Evolutionary conservation across 2,329 filamentous ascomycete species (phyloP).

Genomic region (Diaporthe destruens): DNA sequence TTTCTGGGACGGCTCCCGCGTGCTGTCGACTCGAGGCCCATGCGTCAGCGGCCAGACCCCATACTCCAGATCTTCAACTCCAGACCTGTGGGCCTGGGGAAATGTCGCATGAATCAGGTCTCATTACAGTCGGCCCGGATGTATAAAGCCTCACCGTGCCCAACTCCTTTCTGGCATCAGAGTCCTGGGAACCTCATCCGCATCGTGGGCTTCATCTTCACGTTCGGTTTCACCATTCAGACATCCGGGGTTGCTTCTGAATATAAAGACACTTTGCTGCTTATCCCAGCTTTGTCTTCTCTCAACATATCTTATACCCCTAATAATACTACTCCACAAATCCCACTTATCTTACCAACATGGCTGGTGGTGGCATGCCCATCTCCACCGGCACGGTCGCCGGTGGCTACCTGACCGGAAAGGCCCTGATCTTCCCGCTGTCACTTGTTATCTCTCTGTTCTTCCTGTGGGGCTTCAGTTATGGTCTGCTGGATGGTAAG

Average conservation of each 20-base stretch:
- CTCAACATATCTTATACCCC: not conserved
- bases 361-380: constrained; percentile 36
- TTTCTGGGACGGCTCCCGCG: not conserved
- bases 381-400: constrained; percentile 26
- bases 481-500: constrained; percentile 51
- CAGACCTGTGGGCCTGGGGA: constrained; percentile 30
- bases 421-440: constrained; percentile 27
- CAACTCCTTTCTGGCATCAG: constrained; percentile 13
- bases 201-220: constrained; percentile 17
- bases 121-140: constrained; percentile 8
- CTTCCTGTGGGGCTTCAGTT: constrained; percentile 54
- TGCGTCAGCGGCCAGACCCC: constrained; percentile 20
- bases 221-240: constrained; percentile 13
- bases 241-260: not conserved
- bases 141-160: constrained; percentile 27
- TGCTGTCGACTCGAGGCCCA: constrained; percentile 5
- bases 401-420: constrained; percentile 35
- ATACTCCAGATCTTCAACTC: constrained; percentile 33
- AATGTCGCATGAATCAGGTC: constrained; percentile 32
- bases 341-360: not conserved
- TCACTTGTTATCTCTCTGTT: constrained; percentile 51
- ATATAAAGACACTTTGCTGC: not conserved
- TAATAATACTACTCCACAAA: not conserved
- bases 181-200: not conserved
- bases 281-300: not conserved